Conservation (phyloP, 108 stramenopile species). For the Pseudonitzschia multiseries region DNA sequence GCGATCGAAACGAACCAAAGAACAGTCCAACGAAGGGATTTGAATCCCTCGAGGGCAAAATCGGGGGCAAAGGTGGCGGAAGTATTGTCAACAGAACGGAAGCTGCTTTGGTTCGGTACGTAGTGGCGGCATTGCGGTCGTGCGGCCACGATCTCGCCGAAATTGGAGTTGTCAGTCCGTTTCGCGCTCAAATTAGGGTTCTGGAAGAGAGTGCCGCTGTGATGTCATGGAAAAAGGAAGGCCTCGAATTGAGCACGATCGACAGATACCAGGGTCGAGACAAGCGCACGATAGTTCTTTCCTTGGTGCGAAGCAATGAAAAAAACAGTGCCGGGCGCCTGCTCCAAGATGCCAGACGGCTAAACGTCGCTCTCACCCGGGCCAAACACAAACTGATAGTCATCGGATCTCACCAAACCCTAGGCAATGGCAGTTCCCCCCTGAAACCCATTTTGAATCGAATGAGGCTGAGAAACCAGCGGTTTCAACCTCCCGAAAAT, state of each 20-base stretch:
- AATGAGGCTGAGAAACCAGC: slow-evolving; percentile 31
- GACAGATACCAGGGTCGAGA: slow-evolving; percentile 93
- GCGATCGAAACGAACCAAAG: not conserved
- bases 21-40: slow-evolving; percentile 10
- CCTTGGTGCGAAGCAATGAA: slow-evolving; percentile 80
- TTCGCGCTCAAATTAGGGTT: slow-evolving; percentile 84
- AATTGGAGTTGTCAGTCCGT: slow-evolving; percentile 90
- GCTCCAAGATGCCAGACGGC: slow-evolving; percentile 74
- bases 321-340: slow-evolving; percentile 68
- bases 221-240: slow-evolving; percentile 40
- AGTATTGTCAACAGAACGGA: slow-evolving; percentile 65
- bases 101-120: slow-evolving; percentile 45
- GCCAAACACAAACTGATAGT: slow-evolving; percentile 89
- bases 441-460: slow-evolving; percentile 65
- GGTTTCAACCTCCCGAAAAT: slow-evolving; percentile 29
- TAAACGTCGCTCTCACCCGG: slow-evolving; percentile 91
- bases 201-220: slow-evolving; percentile 30
- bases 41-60: slow-evolving; percentile 38
- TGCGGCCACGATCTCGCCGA: slow-evolving; percentile 52
- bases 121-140: slow-evolving; percentile 42
- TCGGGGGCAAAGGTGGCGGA: slow-evolving; percentile 44
- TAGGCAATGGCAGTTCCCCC: slow-evolving; percentile 59
- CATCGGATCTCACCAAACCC: slow-evolving; percentile 77
- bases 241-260: slow-evolving; percentile 87
- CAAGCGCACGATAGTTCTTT: slow-evolving; percentile 82